These are phyloP conservation scores for Trichoderma reesei DNA, from an alignment of 495 filamentous ascomycete species.

Conservation along the genomic window DNA sequence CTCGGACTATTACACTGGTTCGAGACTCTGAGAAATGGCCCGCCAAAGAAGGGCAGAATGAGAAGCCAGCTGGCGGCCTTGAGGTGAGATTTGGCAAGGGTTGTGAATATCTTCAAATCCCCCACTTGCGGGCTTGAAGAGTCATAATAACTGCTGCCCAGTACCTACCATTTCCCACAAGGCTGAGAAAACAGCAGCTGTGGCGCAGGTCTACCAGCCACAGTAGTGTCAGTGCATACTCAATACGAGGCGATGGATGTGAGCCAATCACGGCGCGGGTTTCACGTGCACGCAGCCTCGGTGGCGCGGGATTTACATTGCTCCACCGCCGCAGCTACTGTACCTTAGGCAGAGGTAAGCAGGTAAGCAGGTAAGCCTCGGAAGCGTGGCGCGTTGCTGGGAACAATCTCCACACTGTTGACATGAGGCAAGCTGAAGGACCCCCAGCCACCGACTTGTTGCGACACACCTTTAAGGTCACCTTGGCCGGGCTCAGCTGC, in stretches of 20 bases:
- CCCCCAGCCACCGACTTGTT: conserved; percentile 8
- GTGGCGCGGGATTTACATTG: conserved; percentile 5
- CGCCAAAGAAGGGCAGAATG: background rate
- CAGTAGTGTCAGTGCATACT: background rate
- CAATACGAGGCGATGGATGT: background rate
- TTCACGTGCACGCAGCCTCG: conserved; percentile 3
- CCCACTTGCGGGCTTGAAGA: background rate
- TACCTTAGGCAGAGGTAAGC: no score
- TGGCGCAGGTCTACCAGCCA: background rate
- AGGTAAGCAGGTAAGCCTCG: background rate
- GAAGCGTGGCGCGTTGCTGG: conserved; percentile 5
- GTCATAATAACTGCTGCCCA: background rate
- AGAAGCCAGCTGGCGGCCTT: background rate
- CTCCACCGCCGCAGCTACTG: background rate
- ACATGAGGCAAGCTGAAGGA: background rate
- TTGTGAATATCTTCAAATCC: conserved; percentile 3
- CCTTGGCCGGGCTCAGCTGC: background rate
- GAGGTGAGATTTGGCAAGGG: background rate
- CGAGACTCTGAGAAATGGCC: background rate
- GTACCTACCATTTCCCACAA: background rate
- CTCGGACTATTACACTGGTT: background rate
- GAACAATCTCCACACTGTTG: conserved; percentile 6
- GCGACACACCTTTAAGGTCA: background rate
- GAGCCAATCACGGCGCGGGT: background rate
- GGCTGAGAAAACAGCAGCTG: background rate